A percentile compares a stretch with the other conserved stretches of the same genome.
phyloP scores from a whole-genome alignment of 139 green algal species.

The Chlorella sp. region DNA sequence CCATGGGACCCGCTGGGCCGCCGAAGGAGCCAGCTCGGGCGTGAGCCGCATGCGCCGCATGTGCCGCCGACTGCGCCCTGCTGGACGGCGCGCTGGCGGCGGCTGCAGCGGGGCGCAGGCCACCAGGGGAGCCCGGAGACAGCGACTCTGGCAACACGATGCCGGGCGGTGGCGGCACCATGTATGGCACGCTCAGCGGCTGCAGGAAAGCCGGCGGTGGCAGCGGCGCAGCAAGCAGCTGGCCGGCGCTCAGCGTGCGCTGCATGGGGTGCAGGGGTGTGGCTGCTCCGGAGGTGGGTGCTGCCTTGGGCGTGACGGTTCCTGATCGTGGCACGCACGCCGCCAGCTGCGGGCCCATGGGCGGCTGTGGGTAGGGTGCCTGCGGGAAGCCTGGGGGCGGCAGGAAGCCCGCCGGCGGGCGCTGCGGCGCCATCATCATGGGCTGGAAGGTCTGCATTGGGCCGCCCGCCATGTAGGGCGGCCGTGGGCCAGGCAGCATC shows the following conservation, averaged over 20 bases:
- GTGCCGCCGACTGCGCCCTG: conserved; percentile 4
- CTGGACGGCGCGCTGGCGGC: not conserved
- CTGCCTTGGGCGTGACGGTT: not conserved
- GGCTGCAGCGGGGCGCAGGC: not conserved
- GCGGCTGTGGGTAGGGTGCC: not conserved
- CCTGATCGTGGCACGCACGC: not conserved
- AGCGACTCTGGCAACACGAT: conserved; percentile 27
- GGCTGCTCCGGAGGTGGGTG: not conserved
- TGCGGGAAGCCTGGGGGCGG: not conserved
- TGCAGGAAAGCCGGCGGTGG: not conserved
- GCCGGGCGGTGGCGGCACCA: conserved; percentile 18
- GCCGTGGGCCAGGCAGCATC: not conserved
- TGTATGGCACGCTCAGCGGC: not conserved
- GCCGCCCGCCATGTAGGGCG: not conserved
- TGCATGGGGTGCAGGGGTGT: conserved; percentile 21
- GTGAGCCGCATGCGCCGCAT: not conserved
- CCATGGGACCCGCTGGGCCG: not conserved
- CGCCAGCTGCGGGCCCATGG: not conserved
- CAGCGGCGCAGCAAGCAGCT: not conserved
- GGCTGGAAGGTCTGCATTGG: conserved; percentile 9
- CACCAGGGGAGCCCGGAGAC: not conserved
- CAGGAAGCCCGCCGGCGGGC: not conserved
- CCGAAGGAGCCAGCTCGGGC: not conserved
- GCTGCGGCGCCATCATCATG: not conserved
- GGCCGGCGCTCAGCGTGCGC: conserved; percentile 13